Evolutionary conservation across 257 asterid genomes (phyloP).

Genomic region (Solanum lignicaule): DNA sequence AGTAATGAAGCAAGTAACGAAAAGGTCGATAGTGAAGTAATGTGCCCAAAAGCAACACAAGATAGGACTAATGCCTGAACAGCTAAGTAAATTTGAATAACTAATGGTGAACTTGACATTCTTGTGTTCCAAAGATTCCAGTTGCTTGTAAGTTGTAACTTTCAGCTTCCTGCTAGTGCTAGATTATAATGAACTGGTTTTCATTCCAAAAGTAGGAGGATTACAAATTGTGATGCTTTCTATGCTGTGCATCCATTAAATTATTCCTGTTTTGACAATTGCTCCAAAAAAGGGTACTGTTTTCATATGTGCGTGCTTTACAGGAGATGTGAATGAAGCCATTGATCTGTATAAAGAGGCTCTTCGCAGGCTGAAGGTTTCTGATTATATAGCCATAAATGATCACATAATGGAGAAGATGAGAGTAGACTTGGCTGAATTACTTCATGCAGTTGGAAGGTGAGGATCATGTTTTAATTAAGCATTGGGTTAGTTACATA

Average conservation of each 20-base stretch:
- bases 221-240: neutral
- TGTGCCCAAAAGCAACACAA: neutral
- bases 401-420: constrained; percentile 59
- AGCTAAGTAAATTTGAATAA: neutral
- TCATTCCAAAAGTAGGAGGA: neutral
- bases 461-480: constrained; percentile 7
- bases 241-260: neutral
- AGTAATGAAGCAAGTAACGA: neutral
- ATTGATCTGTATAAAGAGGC: constrained; percentile 61
- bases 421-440: constrained; percentile 80
- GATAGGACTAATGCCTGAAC: neutral
- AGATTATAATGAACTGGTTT: neutral
- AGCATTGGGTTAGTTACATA: neutral
- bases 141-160: neutral
- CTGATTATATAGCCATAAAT: constrained; percentile 39
- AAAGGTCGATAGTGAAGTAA: neutral
- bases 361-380: constrained; percentile 35
- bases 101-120: neutral
- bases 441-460: constrained; percentile 88
- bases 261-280: neutral
- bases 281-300: neutral
- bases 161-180: neutral
- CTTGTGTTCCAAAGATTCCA: neutral
- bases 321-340: constrained; percentile 69
- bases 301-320: neutral